These are phyloP conservation scores for Trametes sanguinea DNA, from an alignment of 768 basidiomycete species.

Conservation along the genomic window DNA sequence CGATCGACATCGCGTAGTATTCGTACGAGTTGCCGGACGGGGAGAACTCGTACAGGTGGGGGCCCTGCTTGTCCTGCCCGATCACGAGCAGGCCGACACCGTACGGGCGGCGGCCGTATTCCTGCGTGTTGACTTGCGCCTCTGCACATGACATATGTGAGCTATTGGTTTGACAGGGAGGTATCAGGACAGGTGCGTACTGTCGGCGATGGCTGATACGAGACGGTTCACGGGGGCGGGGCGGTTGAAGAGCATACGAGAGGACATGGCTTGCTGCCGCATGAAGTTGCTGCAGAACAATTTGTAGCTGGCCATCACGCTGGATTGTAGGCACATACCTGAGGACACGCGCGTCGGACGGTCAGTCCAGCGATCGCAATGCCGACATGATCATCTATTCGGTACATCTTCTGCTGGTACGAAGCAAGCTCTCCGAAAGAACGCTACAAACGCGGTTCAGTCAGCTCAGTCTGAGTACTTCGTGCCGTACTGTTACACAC, in stretches of 20 bases:
- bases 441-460: conserved; percentile 57
- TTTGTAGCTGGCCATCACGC: not conserved
- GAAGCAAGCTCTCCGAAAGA: conserved; percentile 97
- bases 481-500: conserved; percentile 40
- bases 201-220: conserved; percentile 92
- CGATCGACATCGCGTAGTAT: conserved; percentile 98
- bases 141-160: conserved; percentile 47
- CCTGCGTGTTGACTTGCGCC: conserved; percentile 98
- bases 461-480: not conserved
- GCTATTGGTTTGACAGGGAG: not conserved
- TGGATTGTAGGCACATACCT: conserved; percentile 54
- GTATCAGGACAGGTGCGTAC: conserved; percentile 49
- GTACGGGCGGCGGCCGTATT: conserved; percentile 96
- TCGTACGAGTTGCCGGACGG: conserved; percentile 97
- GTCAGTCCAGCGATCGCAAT: conserved; percentile 99
- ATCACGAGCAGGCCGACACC: conserved; percentile 99
- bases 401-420: conserved; percentile 99
- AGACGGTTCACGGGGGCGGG: conserved; percentile 93
- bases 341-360: conserved; percentile 94
- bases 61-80: conserved; percentile 94
- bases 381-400: conserved; percentile 99
- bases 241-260: conserved; percentile 93
- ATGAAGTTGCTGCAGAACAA: conserved; percentile 82
- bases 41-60: conserved; percentile 97
- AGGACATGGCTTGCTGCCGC: conserved; percentile 97